Base-by-base conservation (phyloP, 2,329 filamentous ascomycete genomes). In the Neopestalotiopsis clavispora region DNA sequence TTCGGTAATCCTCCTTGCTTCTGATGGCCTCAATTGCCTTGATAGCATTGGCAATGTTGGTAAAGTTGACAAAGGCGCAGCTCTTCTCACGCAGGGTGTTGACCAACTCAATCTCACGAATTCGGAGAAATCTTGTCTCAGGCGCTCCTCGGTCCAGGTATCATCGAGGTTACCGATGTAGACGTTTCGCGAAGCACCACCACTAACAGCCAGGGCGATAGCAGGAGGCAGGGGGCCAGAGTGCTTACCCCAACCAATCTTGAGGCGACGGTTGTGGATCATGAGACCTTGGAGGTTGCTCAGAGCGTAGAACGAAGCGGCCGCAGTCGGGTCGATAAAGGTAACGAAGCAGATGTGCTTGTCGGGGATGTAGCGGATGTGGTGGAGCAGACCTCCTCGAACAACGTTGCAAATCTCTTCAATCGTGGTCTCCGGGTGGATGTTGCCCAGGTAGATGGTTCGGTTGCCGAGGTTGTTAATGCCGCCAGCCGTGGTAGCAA, bases 341-440 rank as follows among this genome's bases (percentile, higher is more conserved):
- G 96, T 99, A 68, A 99, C 96, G 78, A 99, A 99, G 86, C 96
- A 99, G 75, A 99, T 99, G 83, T 99, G 96, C 89, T 99, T 99
- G 85, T 99, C 96, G 6, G 96, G 96, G 75, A 99, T 99, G 83
- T 98, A 99, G 75, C 96, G 94, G 80, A 99, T 97, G 81, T 99
- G 96, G 81, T 99, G 96, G 75, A 99, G 87, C 73, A 99, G 88
- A 75, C 96, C 96, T 69, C 96, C 96, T 72, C 96, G 91, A 66
- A 99, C 96, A 68, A 99, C 96, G 78, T 99, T 99, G 88, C 96
- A 99, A 79, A 99, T 99, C 84, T 99, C 96, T 84, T 99, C 96
- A 75, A 98, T 97, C 1, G 95, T 98, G 1, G 96, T 99, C 84
- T 99, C 96, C 0, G 96, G 96, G 80, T 99, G 96, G 73, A 99